These are phyloP conservation scores for Colletotrichum gigasporum DNA, from an alignment of 2,329 filamentous ascomycete genomes.

Conservation along the genomic window DNA sequence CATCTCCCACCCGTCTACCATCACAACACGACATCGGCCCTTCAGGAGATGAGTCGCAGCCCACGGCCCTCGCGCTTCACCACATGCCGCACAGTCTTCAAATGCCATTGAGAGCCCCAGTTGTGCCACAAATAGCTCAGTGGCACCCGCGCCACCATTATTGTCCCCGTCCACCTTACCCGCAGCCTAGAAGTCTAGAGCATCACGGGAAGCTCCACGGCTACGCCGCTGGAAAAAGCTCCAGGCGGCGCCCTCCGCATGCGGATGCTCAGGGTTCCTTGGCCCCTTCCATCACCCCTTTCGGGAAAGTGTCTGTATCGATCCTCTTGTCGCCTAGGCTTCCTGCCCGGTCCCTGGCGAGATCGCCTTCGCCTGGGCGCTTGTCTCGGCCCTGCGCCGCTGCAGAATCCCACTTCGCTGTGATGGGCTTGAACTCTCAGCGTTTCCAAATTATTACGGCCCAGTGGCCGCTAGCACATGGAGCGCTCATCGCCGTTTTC, in stretches of 20 bases:
- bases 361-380: background rate
- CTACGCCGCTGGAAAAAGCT: background rate
- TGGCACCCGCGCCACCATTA: too few species aligned
- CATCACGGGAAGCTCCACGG: slow-evolving; percentile 6
- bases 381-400: background rate
- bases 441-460: slow-evolving; percentile 15
- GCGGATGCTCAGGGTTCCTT: background rate
- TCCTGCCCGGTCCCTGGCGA: slow-evolving; percentile 1
- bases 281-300: background rate
- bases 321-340: background rate
- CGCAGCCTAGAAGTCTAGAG: slow-evolving; percentile 5
- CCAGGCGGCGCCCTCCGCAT: slow-evolving; percentile 13
- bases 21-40: slow-evolving; percentile 11
- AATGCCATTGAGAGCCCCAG: background rate
- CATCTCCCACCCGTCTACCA: background rate
- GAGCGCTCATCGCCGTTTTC: slow-evolving; percentile 4
- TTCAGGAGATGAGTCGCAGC: slow-evolving; percentile 3
- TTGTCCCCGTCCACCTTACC: too few species aligned
- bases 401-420: background rate
- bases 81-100: background rate
- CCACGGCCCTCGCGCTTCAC: background rate
- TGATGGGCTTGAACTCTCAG: slow-evolving; percentile 6
- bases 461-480: slow-evolving; percentile 16
- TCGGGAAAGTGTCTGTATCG: background rate
- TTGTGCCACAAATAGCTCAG: slow-evolving; percentile 7